Evolutionary conservation across 352 stramenopile species (phyloP), one percentile per base, ranked within the genome.

Genomic region (Globisporangium takayamanum): DNA sequence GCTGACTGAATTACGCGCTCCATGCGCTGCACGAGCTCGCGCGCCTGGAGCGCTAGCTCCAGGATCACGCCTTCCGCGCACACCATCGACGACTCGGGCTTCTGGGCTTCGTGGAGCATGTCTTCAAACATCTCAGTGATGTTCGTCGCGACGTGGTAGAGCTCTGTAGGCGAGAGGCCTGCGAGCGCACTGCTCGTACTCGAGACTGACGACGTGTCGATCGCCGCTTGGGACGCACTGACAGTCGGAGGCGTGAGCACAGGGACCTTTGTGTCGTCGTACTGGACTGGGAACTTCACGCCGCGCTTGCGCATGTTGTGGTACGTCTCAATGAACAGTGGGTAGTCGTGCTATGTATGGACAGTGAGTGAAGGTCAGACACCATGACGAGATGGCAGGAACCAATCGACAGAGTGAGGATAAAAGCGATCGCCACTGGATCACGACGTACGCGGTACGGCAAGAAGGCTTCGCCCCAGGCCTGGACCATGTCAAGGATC

Each of bases 91-190:
- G 74, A 70, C 1, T 64, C 25, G 12, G 74, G 53, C 56, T 84
- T 89, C 57, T 81, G 71, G 0, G 69, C 76, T 55, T 90, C 82
- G 53, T 75, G 71, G 25, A 92, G 63, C 82, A 92, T 90, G 61
- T 92, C 82, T 41, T 92, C 82, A 57, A 92, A 87, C 82, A 92
- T 92, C 59, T 92, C 82, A 1, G 67, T 59, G 44, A 89, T 72
- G 56, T 87, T 89, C 7, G 69, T 78, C 5, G 81, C 77, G 20
- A 89, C 78, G 61, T 76, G 73, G 52, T 74, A 86, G 7, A 89
- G 66, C 42, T 92, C 77, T 16, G 67, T 71, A 0, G 76, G 76
- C 36, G 77, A 83, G 6, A 92, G 57, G 1, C 80, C 74, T 2
- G 72, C 72, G 18, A 88, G 69, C 49, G 64, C 69, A 60, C 66